Evolutionary conservation across 768 basidiomycete genomes (phyloP), one percentile per base, ranked within the genome.

Genomic region (Lactarius tabidus): DNA sequence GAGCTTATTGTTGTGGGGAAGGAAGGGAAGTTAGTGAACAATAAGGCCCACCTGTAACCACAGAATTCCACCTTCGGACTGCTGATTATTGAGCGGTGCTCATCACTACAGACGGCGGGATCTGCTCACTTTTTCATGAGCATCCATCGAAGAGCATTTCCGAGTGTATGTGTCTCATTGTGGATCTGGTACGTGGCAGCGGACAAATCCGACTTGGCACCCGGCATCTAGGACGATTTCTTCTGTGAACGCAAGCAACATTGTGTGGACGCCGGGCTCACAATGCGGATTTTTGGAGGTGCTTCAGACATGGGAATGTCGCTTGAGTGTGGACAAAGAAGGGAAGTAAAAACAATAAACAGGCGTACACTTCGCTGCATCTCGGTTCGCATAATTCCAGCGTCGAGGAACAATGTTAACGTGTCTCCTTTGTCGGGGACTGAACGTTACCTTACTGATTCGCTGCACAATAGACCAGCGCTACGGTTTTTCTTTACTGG

Each of bases 1-100:
- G 9, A 31, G 52, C 51, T 60, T 57, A 67, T 68, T 59, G 61
- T 45, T 53, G 23, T 54, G 36, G 20, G 9, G 8, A 48, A 36
- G 17, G 57, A 17, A 43, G 58, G 33, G 28, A 62, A 56, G 23
- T 52, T 57, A 7, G 48, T 4, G 28, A 59, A 62, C 64, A 65
- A 67, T 57, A 62, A 60, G 72, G 71, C 81, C 76, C 66, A 90
- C 93, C 91, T 94, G 81, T 98, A 98, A 35, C 97, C 97, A 74
- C 97, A 98, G 74, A 98, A 98, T 77, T 97, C 94, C 43, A 98
- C 96, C 70, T 93, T 94, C 7, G 96, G 93, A 74, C 96, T 98
- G 20, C 29, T 26, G 29, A 52, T 28, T 43, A 56, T 64, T 63
- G 33, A 63, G n/a, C 38, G 12, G 59, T 43, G 66, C 43, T 61